Base-by-base conservation (phyloP, 208 protist genomes). In the Trypanosoma platydactyli region DNA sequence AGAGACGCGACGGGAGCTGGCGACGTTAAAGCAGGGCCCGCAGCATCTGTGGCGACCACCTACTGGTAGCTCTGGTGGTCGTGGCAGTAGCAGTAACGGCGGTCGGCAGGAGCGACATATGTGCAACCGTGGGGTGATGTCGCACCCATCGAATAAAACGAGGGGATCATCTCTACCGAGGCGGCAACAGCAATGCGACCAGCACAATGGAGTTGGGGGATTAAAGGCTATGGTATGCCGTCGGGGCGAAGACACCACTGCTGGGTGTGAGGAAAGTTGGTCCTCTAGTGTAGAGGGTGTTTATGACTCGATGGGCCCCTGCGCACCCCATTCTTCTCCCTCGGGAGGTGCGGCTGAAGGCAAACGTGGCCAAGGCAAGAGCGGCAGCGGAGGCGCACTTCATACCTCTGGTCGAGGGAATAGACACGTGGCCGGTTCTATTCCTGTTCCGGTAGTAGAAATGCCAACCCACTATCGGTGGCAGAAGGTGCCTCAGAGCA, bases 1-100 rank as follows among this genome's bases (percentile, higher is more conserved):
- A 42, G 55, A 68, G 13, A 68, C 61, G 22, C 60, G 61, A 42
- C 24, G 44, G 1, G 69, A 75, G 40, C 40, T 75, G 24, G 42
- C 25, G 46, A 11, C 30, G 48, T 64, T 33, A 24, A 75, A 64
- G 45, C 62, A 68, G n/a, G 27, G 44, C 33, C 30, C 45, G 29
- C 51, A 53, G 29, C 18, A 52, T n/a, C 16, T 5, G n/a, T 53
- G 30, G 18, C 13, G 30, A 27, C 40, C 5, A 13, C 22, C 46
- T 1, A 20, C 9, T 9, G 18, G 5, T 20, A 9, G 13, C 20
- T 38, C 5, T 38, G 33, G 33, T 38, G 33, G 33, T 38, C 5
- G 33, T 38, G 33, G 33, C 9, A 38, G 33, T 38, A 38, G 33
- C 9, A 38, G 33, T 9, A 38, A 38, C 33, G 9, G 3, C 33